Evolutionary conservation across 2,329 filamentous ascomycete species (phyloP), one percentile per base, ranked within the genome.

Genomic region (Fusarium mangiferae): DNA sequence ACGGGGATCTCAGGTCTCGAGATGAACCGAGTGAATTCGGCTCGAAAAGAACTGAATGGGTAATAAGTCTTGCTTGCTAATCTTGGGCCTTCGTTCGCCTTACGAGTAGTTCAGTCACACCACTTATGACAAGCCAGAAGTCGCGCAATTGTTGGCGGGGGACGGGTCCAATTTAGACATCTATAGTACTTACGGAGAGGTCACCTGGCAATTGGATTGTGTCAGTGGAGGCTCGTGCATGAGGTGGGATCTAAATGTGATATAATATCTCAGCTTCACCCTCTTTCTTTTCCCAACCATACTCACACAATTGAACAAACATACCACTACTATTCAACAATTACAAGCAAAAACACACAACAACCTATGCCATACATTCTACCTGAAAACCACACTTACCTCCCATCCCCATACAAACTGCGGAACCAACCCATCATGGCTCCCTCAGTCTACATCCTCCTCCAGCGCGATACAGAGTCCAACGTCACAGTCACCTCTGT

Each of bases 381-480:
- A 36, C 41, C 51, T 41, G 48, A 62, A 39, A 61, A 41, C 49
- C 57, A 51, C 33, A 60, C 48, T 24, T 65, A 74, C 41, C 66
- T 74, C n/a, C 36, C 57, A 38, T 57, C 73, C 28, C 41, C 66
- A n/a, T 61, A 74, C 41, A 36, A 46, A 11, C 26, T 46, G 14
- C 60, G 66, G 28, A 62, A 66, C 44, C 63, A 57, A 55, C 61
- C 58, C 44, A 76, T 71, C 38, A 77, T 78, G 77, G 69, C 77
- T 13, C 75, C 77, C 41, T 78, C 77, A 51, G 81, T 83, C 56
- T 82, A 78, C 70, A 70, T 82, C 52, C 75, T 83, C 62, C 63
- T 83, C 55, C 78, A 81, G 71, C 75, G 70, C 48, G 81, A 82
- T 74, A 69, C 70, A 33, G 66, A 56, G 54, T 71, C 58, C 36